These are phyloP conservation scores for Coemansia sp. DNA, from an alignment of 192 early-diverging fungal genomes.

Conservation along the genomic window DNA sequence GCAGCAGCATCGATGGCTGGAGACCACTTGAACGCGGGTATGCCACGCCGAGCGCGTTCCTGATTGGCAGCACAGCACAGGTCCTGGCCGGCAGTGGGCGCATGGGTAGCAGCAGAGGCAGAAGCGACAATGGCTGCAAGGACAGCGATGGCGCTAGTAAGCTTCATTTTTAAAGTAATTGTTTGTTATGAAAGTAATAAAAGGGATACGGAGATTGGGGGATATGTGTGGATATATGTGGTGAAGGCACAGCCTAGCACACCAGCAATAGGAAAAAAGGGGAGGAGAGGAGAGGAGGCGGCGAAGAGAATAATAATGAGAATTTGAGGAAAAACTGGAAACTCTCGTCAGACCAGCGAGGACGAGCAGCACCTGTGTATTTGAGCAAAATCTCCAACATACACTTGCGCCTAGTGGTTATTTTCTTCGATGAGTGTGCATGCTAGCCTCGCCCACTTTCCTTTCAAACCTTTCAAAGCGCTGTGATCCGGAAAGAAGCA, in stretches of 20 bases:
- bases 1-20: constrained; percentile 27
- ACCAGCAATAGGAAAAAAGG: constrained; percentile 9
- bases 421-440: too few species aligned
- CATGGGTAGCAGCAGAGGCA: constrained; percentile 13
- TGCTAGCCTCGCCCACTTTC: too few species aligned
- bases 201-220: background rate
- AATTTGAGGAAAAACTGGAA: too few species aligned
- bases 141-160: constrained; percentile 15
- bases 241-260: constrained; percentile 43
- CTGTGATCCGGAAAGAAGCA: too few species aligned
- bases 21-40: constrained; percentile 28
- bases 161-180: constrained; percentile 38
- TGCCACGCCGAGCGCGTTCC: constrained; percentile 12
- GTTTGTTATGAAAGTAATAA: constrained; percentile 7
- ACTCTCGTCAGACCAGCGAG: too few species aligned
- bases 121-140: constrained; percentile 18
- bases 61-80: constrained; percentile 54
- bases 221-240: background rate
- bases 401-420: too few species aligned
- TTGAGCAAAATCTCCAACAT: too few species aligned
- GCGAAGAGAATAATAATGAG: background rate
- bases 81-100: constrained; percentile 30
- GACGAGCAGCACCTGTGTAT: too few species aligned
- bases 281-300: background rate
- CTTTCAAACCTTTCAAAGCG: too few species aligned